phyloP scores from a whole-genome alignment of 306 rosid genomes.

The Boehmeria nivea region DNA sequence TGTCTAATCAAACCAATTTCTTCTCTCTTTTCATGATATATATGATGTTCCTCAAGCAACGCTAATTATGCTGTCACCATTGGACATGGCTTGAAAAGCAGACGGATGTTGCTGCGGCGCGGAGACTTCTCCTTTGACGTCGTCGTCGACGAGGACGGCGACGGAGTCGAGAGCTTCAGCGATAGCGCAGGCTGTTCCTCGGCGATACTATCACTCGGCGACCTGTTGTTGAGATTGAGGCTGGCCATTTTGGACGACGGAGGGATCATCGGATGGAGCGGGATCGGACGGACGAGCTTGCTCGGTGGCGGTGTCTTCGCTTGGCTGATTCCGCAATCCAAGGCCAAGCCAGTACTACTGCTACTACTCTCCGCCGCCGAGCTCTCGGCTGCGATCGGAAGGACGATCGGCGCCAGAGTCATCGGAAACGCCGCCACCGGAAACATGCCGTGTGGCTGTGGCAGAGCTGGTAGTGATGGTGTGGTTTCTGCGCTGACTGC shows the following conservation, averaged over 20 bases:
- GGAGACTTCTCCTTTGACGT: too few relatives aligned
- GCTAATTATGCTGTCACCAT: conserved; percentile 67
- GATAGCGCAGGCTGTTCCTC: conserved; percentile 41
- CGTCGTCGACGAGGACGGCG: conserved; percentile 29
- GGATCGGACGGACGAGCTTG: conserved; percentile 58
- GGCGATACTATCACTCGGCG: conserved; percentile 2
- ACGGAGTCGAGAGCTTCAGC: conserved; percentile 36
- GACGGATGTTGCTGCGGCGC: conserved; percentile 39
- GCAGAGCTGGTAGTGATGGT: conserved; percentile 16
- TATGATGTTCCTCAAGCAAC: conserved; percentile 51
- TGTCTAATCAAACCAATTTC: conserved; percentile 22
- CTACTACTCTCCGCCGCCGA: not conserved
- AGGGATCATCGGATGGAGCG: conserved; percentile 47
- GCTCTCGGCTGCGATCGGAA: conserved; percentile 29
- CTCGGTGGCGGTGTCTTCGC: not conserved
- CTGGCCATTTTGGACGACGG: conserved; percentile 67
- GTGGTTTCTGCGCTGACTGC: conserved; percentile 29
- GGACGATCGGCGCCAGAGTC: conserved; percentile 23
- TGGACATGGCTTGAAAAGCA: conserved; percentile 48
- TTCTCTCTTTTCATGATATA: too few relatives aligned
- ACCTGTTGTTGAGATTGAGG: conserved; percentile 46
- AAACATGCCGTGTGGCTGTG: conserved; percentile 27
- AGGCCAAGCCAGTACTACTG: not conserved
- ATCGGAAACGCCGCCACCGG: conserved; percentile 33
- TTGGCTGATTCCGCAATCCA: not conserved